Percentiles rank a stretch among this genome's conserved stretches.
These are phyloP conservation scores for Xylaria hypoxylon DNA, from an alignment of 2,329 filamentous ascomycete species.

Conservation along the genomic window DNA sequence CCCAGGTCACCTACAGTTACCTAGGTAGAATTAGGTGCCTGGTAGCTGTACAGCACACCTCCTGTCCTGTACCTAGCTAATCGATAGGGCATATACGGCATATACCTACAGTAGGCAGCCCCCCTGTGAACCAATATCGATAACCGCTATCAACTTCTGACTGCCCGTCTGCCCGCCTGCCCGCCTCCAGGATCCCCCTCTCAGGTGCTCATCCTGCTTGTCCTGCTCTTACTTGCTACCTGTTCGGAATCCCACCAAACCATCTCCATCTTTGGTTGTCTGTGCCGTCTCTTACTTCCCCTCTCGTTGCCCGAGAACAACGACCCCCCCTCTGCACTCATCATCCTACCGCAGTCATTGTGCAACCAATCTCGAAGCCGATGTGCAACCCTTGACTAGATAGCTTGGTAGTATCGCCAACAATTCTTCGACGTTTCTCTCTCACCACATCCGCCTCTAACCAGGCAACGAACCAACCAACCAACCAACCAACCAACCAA, in stretches of 20 bases:
- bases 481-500: conserved; percentile 29
- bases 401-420: conserved; percentile 18
- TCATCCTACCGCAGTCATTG: conserved; percentile 37
- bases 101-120: conserved; percentile 14
- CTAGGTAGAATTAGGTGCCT: background rate
- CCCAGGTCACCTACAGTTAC: background rate
- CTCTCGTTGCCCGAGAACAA: conserved; percentile 43
- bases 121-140: conserved; percentile 28
- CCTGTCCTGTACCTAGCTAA: conserved; percentile 5
- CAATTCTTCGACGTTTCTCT: conserved; percentile 21
- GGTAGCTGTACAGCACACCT: conserved; percentile 1
- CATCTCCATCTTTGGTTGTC: conserved; percentile 12
- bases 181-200: conserved; percentile 8
- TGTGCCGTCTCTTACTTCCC: conserved; percentile 15
- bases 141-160: conserved; percentile 17
- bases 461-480: conserved; percentile 13
- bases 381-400: conserved; percentile 22
- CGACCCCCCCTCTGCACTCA: conserved; percentile 37
- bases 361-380: conserved; percentile 25
- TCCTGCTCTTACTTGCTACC: background rate
- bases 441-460: conserved; percentile 14
- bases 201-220: conserved; percentile 11
- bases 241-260: conserved; percentile 6
- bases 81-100: conserved; percentile 31
- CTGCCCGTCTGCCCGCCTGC: conserved; percentile 10